A percentile compares a stretch with the other conserved stretches of the same genome.
These are phyloP conservation scores for Coriaria nepalensis DNA, from an alignment of 306 rosid genomes.

Conservation along the genomic window DNA sequence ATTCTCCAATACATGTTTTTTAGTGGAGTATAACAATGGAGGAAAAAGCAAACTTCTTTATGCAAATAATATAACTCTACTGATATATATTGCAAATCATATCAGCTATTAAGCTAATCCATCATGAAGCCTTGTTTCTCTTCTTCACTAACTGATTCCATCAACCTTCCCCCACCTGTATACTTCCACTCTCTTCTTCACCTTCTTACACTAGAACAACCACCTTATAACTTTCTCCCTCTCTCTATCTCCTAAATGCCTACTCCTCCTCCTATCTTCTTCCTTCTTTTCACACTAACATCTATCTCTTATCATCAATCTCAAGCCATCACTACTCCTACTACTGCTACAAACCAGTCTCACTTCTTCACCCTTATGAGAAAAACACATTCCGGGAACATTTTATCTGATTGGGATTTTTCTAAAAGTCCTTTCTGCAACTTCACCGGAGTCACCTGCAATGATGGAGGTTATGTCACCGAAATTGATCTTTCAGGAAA, in stretches of 20 bases:
- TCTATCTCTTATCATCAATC: constrained; percentile 10
- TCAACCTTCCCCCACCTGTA: constrained; percentile 44
- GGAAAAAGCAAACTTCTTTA: neutral
- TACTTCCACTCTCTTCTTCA: constrained; percentile 30
- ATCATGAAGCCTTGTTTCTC: constrained; percentile 15
- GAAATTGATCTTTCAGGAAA: constrained; percentile 38
- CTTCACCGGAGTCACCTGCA: constrained; percentile 58
- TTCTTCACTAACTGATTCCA: constrained; percentile 32
- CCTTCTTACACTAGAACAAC: constrained; percentile 22
- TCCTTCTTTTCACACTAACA: constrained; percentile 17
- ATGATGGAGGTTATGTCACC: constrained; percentile 32
- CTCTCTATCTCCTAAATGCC: constrained; percentile 10
- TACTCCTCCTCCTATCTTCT: constrained; percentile 20
- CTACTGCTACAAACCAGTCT: constrained; percentile 19
- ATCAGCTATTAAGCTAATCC: no score
- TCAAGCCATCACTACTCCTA: constrained; percentile 11
- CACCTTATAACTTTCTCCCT: constrained; percentile 9
- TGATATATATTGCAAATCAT: no score
- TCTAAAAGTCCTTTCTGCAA: constrained; percentile 26
- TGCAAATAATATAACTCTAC: constrained; percentile 27
- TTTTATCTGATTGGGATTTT: constrained; percentile 39
- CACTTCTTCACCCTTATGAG: constrained; percentile 40
- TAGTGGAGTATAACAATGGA: no score
- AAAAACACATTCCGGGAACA: constrained; percentile 33
- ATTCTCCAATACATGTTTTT: no score